Evolutionary conservation across 2,329 filamentous ascomycete genomes (phyloP).

Genomic region (Cordyceps cicadae): DNA sequence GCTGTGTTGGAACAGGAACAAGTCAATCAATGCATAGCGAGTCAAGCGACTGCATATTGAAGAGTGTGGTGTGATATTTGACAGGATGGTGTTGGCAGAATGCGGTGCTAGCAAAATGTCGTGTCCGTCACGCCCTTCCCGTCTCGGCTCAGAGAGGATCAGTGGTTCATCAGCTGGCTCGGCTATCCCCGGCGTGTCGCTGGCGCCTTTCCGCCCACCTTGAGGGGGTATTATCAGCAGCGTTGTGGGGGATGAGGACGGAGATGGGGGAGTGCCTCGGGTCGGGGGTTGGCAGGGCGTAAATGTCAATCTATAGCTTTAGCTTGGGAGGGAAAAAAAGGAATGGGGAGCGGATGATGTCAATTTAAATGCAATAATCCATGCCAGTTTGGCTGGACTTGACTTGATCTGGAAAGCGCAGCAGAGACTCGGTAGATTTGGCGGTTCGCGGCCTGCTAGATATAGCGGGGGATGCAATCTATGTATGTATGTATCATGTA

Average conservation of each 20-base stretch:
- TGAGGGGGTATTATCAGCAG: not conserved
- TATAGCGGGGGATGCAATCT: not conserved
- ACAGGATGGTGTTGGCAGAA: too few relatives aligned
- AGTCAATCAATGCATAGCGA: too few relatives aligned
- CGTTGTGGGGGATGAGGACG: not conserved
- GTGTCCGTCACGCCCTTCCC: not conserved
- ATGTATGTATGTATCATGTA: not conserved
- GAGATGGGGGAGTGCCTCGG: too few relatives aligned
- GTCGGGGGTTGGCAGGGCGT: not conserved
- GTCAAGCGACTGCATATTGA: not conserved
- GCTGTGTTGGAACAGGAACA: too few relatives aligned
- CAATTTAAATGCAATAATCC: too few relatives aligned
- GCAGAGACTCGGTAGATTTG: too few relatives aligned
- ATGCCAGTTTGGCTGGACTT: too few relatives aligned
- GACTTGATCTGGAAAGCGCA: too few relatives aligned
- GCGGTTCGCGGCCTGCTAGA: too few relatives aligned
- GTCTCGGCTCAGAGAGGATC: not conserved
- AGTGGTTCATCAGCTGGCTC: not conserved
- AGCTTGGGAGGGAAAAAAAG: too few relatives aligned
- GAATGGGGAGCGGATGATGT: too few relatives aligned
- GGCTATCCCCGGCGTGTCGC: slow-evolving; percentile 9
- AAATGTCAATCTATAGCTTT: not conserved
- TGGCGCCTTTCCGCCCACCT: slow-evolving; percentile 7
- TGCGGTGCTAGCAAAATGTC: not conserved
- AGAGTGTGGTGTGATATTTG: not conserved